phyloP scores from a whole-genome alignment of 768 basidiomycete genomes.

The Amanita molliuscula region DNA sequence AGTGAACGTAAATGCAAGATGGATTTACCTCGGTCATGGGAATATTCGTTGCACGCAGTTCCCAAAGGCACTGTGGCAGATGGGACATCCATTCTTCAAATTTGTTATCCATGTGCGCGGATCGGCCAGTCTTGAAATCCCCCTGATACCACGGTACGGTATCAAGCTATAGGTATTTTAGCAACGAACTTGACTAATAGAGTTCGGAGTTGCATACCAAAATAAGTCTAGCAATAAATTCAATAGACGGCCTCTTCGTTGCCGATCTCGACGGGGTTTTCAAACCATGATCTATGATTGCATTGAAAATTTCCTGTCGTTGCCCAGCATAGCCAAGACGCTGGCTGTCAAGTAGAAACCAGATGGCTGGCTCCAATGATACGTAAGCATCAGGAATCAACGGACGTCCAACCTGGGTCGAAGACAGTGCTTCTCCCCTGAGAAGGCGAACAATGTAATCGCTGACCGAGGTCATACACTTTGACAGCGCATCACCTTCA shows the following conservation, averaged over 20 bases:
- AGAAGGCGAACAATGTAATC: conserved; percentile 54
- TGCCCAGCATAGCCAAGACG: conserved; percentile 9
- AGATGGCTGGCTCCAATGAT: conserved; percentile 67
- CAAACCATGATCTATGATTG: conserved; percentile 57
- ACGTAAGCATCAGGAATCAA: conserved; percentile 50
- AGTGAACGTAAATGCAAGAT: not conserved
- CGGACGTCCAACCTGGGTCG: conserved; percentile 35
- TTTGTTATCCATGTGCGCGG: conserved; percentile 18
- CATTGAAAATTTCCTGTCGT: conserved; percentile 32
- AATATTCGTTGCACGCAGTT: conserved; percentile 52
- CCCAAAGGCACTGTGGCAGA: conserved; percentile 81
- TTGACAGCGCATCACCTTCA: conserved; percentile 21
- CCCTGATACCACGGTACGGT: conserved; percentile 45
- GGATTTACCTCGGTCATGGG: conserved; percentile 46
- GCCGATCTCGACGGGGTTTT: conserved; percentile 48
- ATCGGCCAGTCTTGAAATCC: conserved; percentile 26
- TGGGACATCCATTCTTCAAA: conserved; percentile 62
- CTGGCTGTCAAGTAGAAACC: conserved; percentile 43
- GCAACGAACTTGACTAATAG: conserved; percentile 1
- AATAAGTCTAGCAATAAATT: conserved; percentile 63
- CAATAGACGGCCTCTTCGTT: conserved; percentile 57
- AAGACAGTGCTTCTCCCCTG: conserved; percentile 32
- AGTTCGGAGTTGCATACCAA: conserved; percentile 32
- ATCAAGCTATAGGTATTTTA: conserved; percentile 38
- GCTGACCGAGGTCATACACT: conserved; percentile 34